Base-by-base conservation (phyloP, 179 eudicot species). In the Silene vulgaris region DNA sequence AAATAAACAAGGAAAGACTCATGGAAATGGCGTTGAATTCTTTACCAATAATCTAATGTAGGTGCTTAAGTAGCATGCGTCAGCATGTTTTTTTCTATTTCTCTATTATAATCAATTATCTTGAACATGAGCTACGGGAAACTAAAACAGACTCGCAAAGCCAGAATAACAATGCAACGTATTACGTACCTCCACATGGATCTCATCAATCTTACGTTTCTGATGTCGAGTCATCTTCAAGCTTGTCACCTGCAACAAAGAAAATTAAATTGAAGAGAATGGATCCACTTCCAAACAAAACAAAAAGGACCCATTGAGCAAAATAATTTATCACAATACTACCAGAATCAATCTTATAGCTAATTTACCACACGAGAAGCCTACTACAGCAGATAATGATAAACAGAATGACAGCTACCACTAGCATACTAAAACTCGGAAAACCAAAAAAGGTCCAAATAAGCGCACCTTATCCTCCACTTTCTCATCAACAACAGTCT, bases 181-280 rank as follows among this genome's bases (percentile, higher is more conserved):
- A 93, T 96, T 96, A 45, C 76, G 68, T 76, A 93, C 97, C 97
- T 93, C 98, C 28, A 91, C 97, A 82, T 91, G 98, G 73, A 91
- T 90, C 86, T 93, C 98, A 56, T 93, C 97, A 71, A 93, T 93
- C 88, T 93, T 93, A 30, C 98, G 96, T 71, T 91, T 93, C 81
- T 93, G 98, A 83, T 93, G 98, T 60, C 98, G 91, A 23, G 98
- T 93, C 98, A 93, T 93, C 82, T 93, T 93, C 90, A 93, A 87
- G 83, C 92, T 90, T 45, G 98, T 88, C 43, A 89, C 96, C 97
- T 93, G 76, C 62, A 73, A 80, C 48, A 73, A 52, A 50, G 19
- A 19, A 52, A 52, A 52, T 52, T 14, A 52, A 52, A 52, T 12
- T 14, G 43, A 59, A 43, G 20, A 20, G 19, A 8, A 17, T 3